phyloP scores from a whole-genome alignment of 495 filamentous ascomycete species.

The Penicillium paradoxum region DNA sequence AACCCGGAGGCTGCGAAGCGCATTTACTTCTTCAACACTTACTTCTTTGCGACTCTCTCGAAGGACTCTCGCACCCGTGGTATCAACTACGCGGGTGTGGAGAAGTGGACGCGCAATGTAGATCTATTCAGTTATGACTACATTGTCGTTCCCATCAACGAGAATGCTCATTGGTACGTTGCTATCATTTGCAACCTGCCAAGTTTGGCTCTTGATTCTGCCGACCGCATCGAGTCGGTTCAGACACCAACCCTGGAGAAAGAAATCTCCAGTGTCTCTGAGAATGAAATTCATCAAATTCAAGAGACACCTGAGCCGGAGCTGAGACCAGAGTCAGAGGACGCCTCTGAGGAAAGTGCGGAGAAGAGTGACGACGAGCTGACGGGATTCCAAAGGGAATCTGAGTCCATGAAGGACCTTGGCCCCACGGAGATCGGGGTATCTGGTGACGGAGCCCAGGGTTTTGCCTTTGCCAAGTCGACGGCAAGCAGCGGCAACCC shows the following conservation, averaged over 20 bases:
- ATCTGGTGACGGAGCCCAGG: background rate
- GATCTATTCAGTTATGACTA: constrained; percentile 85
- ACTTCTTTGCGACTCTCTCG: constrained; percentile 76
- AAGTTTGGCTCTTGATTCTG: constrained; percentile 36
- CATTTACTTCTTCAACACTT: constrained; percentile 86
- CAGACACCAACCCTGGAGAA: constrained; percentile 2
- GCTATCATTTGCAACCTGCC: constrained; percentile 91
- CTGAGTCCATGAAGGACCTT: constrained; percentile 19
- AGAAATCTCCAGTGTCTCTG: constrained; percentile 11
- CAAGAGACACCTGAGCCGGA: constrained; percentile 34
- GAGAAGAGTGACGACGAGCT: constrained; percentile 1
- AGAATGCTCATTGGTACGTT: constrained; percentile 85
- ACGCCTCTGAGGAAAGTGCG: background rate
- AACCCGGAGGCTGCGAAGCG: constrained; percentile 54
- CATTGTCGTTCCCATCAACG: constrained; percentile 87
- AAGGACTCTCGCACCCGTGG: constrained; percentile 47
- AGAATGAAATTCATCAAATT: constrained; percentile 28
- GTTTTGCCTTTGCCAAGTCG: constrained; percentile 18
- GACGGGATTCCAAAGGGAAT: constrained; percentile 7
- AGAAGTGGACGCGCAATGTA: constrained; percentile 83
- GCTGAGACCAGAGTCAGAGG: background rate
- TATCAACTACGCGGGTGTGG: constrained; percentile 76
- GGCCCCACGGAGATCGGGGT: constrained; percentile 26
- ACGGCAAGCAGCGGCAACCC: constrained; percentile 25
- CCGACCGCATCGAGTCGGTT: constrained; percentile 10